A percentile compares a stretch with the other conserved stretches of the same genome.
Conservation (phyloP, 441 rosid genomes). For the Capsella rubella region DNA sequence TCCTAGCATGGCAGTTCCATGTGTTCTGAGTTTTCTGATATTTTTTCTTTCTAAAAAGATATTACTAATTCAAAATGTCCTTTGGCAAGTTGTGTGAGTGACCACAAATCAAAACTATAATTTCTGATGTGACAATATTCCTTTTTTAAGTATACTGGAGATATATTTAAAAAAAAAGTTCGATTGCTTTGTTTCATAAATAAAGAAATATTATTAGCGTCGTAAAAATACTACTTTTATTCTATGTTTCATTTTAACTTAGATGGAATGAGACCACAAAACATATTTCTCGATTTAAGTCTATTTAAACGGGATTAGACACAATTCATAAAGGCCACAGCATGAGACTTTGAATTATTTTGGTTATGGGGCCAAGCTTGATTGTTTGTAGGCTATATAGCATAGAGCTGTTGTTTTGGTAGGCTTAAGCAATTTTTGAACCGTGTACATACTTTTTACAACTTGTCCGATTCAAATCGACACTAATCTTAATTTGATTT, state of each 20-base stretch:
- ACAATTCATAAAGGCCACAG: not conserved
- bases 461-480: constrained; percentile 15
- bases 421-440: constrained; percentile 3
- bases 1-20: constrained; percentile 34
- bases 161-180: not conserved
- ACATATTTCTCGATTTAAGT: not conserved
- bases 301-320: not conserved
- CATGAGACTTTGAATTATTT: constrained; percentile 22
- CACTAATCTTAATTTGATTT: not conserved
- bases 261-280: too few species aligned
- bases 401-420: not conserved
- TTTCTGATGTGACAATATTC: constrained; percentile 36
- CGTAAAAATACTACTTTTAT: not conserved
- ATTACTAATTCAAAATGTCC: constrained; percentile 4
- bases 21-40: constrained; percentile 3
- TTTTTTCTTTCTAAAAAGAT: not conserved
- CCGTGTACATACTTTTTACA: constrained; percentile 8
- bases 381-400: constrained; percentile 18
- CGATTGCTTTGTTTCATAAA: constrained; percentile 23
- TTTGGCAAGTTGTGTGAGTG: constrained; percentile 35
- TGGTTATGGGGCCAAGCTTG: constrained; percentile 2
- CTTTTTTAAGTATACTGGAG: not conserved
- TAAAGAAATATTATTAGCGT: constrained; percentile 8
- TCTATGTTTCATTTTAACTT: not conserved
- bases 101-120: constrained; percentile 32